Base-by-base conservation (phyloP, 176 grass and related monocot genomes). In the Aegilops tauschii region DNA sequence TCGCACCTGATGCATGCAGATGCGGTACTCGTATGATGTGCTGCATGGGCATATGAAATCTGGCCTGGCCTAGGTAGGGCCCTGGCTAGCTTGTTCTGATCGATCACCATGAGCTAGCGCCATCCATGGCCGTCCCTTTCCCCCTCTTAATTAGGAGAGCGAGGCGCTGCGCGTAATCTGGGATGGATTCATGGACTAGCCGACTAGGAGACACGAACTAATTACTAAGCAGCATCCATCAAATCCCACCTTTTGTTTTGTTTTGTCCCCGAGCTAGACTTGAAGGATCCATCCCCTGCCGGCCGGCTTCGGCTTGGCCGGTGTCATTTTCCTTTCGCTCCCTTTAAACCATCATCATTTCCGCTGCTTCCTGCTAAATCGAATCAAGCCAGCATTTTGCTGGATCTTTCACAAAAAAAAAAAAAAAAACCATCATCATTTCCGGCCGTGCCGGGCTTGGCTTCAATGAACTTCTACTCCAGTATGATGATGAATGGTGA, bases 181-280 rank as follows among this genome's bases (percentile, higher is more conserved):
- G 69, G 66, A 36, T 44, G 1, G 17, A 45, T 6, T 49, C 12
- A 18, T 1, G 25, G 17, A 8, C 21, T 34, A 37, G 6, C 36
- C 36, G 36, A 37, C 37, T 39, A 84, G 65, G 56, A 50, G 47
- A 50, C 13, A 50, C 47, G 13, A 50, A 14, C 4, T 16, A 50
- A 5, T 50, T 14, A 35, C 4, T 35, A 50, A 50, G 47, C 47
- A 50, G 47, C 47, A 50, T 5, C 47, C 6, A 73, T 80, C 39
- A 77, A 87, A 87, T 73, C 85, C 85, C 65, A 47, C 17, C 47
- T 80, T 86, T 86, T 70, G 67, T 70, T 35, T 35, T 6, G 37
- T 39, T 39, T 0, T 17, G 47, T 16, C 47, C 47, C 47, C 47
- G 47, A 16, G 4, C 4, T 9, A 27, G 10, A 71, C 9, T 42